Evolutionary conservation across 164 flowering plant genomes (phyloP).

Genomic region (Umbilicus rupestris): DNA sequence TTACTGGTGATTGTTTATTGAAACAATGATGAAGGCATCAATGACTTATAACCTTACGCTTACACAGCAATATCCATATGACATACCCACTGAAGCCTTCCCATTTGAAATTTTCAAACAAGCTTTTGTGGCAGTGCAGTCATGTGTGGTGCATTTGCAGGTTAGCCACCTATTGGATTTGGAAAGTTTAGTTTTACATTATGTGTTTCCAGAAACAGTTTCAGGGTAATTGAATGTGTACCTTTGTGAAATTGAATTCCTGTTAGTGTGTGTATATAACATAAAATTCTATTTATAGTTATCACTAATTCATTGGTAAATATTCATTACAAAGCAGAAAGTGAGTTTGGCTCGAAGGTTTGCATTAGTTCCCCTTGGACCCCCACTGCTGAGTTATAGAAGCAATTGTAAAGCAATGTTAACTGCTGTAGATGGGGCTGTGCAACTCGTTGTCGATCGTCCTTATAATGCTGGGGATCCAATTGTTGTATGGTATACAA

Average conservation of each 20-base stretch:
- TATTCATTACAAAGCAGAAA: conserved; percentile 37
- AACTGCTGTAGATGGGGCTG: conserved; percentile 71
- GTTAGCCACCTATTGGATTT: conserved; percentile 18
- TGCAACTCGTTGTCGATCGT: conserved; percentile 86
- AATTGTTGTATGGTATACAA: conserved; percentile 68
- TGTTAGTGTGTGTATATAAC: too few species aligned
- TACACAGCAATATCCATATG: conserved; percentile 96
- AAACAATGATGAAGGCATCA: conserved; percentile 1
- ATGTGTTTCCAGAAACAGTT: background rate
- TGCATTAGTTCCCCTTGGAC: conserved; percentile 97
- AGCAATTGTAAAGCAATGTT: conserved; percentile 95
- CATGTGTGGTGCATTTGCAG: conserved; percentile 99
- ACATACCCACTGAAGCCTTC: conserved; percentile 96
- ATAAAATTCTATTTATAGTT: too few species aligned
- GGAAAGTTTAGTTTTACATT: background rate
- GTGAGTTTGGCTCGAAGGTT: conserved; percentile 92
- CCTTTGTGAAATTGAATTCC: too few species aligned
- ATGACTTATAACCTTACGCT: background rate
- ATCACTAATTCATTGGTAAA: background rate
- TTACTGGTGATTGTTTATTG: background rate
- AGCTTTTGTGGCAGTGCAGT: conserved; percentile 98
- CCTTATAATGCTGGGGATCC: conserved; percentile 86
- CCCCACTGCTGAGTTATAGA: conserved; percentile 82
- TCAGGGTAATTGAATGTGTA: too few species aligned
- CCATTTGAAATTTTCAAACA: conserved; percentile 96